Percentiles rank a stretch among this genome's conserved stretches.
phyloP scores from a whole-genome alignment of 768 basidiomycete species.

The Rickenella mellea region DNA sequence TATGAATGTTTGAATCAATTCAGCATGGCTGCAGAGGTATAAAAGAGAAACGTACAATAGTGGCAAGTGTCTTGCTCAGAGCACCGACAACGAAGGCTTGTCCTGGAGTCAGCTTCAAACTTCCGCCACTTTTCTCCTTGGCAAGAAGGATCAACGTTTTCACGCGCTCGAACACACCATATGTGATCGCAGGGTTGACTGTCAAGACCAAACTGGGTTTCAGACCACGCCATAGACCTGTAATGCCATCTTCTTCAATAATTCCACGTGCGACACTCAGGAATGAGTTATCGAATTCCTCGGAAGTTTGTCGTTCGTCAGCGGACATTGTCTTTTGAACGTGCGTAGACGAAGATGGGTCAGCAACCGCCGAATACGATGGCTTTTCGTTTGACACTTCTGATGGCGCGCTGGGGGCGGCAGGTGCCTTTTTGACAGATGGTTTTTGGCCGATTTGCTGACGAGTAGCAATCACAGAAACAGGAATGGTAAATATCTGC shows the following conservation, averaged over 20 bases:
- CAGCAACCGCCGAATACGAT: not conserved
- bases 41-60: constrained; percentile 63
- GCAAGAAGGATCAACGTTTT: constrained; percentile 65
- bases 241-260: constrained; percentile 77
- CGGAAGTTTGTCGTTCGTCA: not conserved
- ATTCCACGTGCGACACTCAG: constrained; percentile 76
- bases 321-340: not conserved
- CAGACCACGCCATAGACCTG: constrained; percentile 87
- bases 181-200: constrained; percentile 95
- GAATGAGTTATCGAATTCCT: constrained; percentile 57
- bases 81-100: constrained; percentile 84
- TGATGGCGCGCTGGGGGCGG: not conserved
- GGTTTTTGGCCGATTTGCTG: constrained; percentile 73
- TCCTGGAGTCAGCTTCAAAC: constrained; percentile 62
- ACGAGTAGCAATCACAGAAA: constrained; percentile 93
- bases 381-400: not conserved
- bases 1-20: constrained; percentile 24
- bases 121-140: constrained; percentile 29
- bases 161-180: constrained; percentile 87
- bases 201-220: constrained; percentile 92
- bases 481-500: constrained; percentile 97
- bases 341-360: not conserved
- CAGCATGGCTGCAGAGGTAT: not conserved
- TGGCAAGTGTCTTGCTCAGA: constrained; percentile 89
- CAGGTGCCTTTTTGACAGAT: constrained; percentile 7